Conservation (phyloP, 345 rosid species). For the Cardamine occulta region DNA sequence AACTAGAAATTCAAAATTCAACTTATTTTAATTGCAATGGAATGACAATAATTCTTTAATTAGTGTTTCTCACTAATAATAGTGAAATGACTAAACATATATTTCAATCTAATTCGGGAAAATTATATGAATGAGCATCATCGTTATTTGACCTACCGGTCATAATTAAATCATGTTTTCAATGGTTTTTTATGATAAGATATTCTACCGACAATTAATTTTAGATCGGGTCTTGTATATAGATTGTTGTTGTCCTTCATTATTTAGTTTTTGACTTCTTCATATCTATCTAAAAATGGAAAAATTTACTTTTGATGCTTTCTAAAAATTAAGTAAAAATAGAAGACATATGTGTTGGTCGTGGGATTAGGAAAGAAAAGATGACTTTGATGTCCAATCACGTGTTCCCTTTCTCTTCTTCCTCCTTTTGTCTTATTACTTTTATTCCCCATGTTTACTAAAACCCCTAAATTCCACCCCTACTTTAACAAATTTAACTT, state of each 20-base stretch:
- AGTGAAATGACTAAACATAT: neutral
- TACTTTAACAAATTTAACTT: slow-evolving; percentile 22
- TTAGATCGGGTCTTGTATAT: slow-evolving; percentile 6
- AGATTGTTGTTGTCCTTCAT: slow-evolving; percentile 10
- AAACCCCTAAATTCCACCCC: slow-evolving; percentile 33
- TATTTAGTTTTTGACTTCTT: slow-evolving; percentile 15
- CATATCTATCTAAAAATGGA: slow-evolving; percentile 23
- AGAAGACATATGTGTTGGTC: slow-evolving; percentile 27
- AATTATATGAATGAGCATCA: neutral
- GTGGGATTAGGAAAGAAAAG: slow-evolving; percentile 32
- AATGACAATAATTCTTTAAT: neutral
- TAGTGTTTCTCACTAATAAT: neutral
- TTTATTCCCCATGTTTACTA: slow-evolving; percentile 19
- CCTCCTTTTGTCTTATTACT: slow-evolving; percentile 34
- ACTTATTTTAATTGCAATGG: neutral
- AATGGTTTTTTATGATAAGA: neutral
- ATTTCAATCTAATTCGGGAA: neutral
- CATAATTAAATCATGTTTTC: slow-evolving; percentile 8
- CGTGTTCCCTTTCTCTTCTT: slow-evolving; percentile 40
- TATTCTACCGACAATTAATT: neutral
- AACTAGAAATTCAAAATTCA: too few species aligned
- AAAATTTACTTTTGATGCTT: slow-evolving; percentile 24
- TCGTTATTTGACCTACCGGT: neutral
- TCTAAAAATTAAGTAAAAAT: slow-evolving; percentile 20
- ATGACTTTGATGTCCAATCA: slow-evolving; percentile 40